These are phyloP conservation scores for Chrysosporium queenslandicum DNA, from an alignment of 2,329 filamentous ascomycete species.

Conservation along the genomic window DNA sequence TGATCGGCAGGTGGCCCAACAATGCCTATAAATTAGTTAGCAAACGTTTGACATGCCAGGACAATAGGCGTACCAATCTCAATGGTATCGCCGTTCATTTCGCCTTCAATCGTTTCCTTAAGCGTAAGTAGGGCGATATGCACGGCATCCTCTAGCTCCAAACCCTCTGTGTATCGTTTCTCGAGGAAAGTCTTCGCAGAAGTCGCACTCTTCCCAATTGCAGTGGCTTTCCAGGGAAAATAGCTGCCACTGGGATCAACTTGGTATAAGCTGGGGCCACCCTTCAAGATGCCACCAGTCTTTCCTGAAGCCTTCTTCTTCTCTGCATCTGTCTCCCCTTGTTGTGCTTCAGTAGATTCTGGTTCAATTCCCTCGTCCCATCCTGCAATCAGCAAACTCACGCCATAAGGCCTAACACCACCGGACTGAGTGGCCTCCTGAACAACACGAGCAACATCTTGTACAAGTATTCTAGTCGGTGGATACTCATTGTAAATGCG, in stretches of 20 bases:
- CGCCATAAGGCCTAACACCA: conserved; percentile 92
- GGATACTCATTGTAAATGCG: conserved; percentile 99
- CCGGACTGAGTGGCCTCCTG: conserved; percentile 98
- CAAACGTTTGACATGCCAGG: conserved; percentile 8
- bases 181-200: conserved; percentile 98
- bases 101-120: conserved; percentile 98
- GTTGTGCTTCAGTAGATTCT: conserved; percentile 57
- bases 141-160: conserved; percentile 95
- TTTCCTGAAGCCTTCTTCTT: conserved; percentile 68
- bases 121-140: conserved; percentile 94
- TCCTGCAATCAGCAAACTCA: conserved; percentile 87
- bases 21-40: conserved; percentile 54
- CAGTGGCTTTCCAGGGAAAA: conserved; percentile 98
- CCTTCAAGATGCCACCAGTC: conserved; percentile 91
- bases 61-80: conserved; percentile 65
- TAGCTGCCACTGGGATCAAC: conserved; percentile 98
- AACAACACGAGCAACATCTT: conserved; percentile 95
- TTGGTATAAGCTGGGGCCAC: conserved; percentile 94
- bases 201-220: conserved; percentile 96
- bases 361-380: conserved; percentile 97
- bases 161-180: conserved; percentile 94
- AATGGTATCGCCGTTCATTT: conserved; percentile 98
- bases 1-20: conserved; percentile 91
- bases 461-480: conserved; percentile 97
- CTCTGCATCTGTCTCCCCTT: conserved; percentile 46